Evolutionary conservation across 305 asterid genomes (phyloP), one percentile per base, ranked within the genome.

Genomic region (Fraxinus sp.): DNA sequence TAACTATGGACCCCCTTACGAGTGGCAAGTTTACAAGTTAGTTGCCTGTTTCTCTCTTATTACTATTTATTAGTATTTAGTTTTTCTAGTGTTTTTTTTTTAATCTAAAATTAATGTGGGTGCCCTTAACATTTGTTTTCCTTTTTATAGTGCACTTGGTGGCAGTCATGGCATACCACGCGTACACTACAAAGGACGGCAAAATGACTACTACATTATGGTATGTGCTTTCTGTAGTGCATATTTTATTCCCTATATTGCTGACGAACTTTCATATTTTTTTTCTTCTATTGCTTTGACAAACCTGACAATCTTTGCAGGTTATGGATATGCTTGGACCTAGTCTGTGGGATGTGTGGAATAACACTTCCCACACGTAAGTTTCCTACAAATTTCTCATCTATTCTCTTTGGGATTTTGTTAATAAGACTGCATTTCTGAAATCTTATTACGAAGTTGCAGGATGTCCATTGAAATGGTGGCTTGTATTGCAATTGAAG

Each of bases 311-410:
- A 77, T 83, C 52, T 87, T 86, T 84, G 78, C 92, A 94, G 98
- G 97, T 93, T 75, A 93, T 93, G 98, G 98, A 92, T 83, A 89
- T 91, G 87, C 95, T 93, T 80, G 98, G 98, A 72, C 94, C 95
- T 24, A 93, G 97, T 88, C 86, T 93, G 68, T 92, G 94, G 93
- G 97, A 92, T 87, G 90, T 91, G 75, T 93, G 98, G 98, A 90
- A 91, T 81, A 91, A 86, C 82, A 89, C 91, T 79, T 90, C 97
- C n/a, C 89, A 90, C 83, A 84, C 90, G 98, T 94, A 5, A 90
- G 90, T 84, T 73, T 68, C 75, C 20, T 74, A 71, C 14, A 32
- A 72, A 72, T 37, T 72, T 72, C 26, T 16, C 6, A 35, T 32
- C 77, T 72, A 35, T 33, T 68, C 26, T 35, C 43, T 72, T 14